These are phyloP conservation scores for Pythium rhizo-oryzae DNA, from an alignment of 352 stramenopile genomes.

Conservation along the genomic window DNA sequence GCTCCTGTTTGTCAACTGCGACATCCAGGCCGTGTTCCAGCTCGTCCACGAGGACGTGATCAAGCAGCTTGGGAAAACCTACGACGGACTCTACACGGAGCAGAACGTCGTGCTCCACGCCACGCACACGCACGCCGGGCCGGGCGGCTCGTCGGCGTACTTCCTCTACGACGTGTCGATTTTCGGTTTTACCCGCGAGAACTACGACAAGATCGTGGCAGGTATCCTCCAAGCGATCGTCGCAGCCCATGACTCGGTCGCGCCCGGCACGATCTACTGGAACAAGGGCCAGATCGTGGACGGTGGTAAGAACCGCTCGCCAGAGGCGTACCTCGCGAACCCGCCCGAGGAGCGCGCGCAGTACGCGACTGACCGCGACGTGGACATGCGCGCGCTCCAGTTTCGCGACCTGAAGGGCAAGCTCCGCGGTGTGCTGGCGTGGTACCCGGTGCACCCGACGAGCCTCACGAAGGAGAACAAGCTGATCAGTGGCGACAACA, in stretches of 20 bases:
- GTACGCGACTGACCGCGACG: too few species aligned
- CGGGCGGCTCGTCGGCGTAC: conserved; percentile 70
- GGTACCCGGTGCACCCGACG: conserved; percentile 74
- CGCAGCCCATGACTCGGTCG: conserved; percentile 55
- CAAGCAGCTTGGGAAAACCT: conserved; percentile 39
- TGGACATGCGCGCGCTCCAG: too few species aligned
- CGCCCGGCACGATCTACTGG: conserved; percentile 44
- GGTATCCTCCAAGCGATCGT: conserved; percentile 70
- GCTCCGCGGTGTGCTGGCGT: too few species aligned
- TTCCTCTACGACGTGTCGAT: too few species aligned
- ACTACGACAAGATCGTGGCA: conserved; percentile 59
- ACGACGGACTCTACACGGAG: conserved; percentile 44
- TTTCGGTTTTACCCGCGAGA: too few species aligned
- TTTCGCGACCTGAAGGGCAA: too few species aligned
- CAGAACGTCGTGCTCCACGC: conserved; percentile 79
- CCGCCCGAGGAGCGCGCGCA: conserved; percentile 67
- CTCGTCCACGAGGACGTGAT: conserved; percentile 59
- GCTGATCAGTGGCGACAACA: conserved; percentile 43
- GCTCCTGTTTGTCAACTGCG: conserved; percentile 55
- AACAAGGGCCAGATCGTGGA: too few species aligned
- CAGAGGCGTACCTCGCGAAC: conserved; percentile 80
- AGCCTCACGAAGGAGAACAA: conserved; percentile 74
- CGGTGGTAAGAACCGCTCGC: too few species aligned
- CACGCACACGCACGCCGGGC: conserved; percentile 84
- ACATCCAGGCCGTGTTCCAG: conserved; percentile 50